Conservation (phyloP, 2,329 filamentous ascomycete genomes). For the Fusarium sterilihyphosum region DNA sequence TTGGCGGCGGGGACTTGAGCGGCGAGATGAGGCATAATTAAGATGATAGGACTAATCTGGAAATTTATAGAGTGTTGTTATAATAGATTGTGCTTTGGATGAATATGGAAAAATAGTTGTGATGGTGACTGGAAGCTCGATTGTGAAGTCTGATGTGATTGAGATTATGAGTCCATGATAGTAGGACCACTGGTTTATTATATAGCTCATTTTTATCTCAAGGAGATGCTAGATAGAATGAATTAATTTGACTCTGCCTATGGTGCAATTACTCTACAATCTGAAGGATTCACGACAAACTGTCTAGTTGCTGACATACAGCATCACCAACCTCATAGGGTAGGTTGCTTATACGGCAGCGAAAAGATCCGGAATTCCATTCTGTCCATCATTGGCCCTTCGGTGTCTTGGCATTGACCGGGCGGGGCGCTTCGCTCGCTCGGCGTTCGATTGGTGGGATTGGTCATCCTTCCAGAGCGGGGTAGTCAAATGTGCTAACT, state of each 20-base stretch:
- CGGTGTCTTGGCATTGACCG: slow-evolving; percentile 24
- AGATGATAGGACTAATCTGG: accelerated
- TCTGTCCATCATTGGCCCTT: background rate
- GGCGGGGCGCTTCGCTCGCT: background rate
- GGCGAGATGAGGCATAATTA: slow-evolving; percentile 26
- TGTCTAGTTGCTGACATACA: background rate
- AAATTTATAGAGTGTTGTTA: accelerated
- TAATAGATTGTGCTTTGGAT: accelerated
- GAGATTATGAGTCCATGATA: accelerated
- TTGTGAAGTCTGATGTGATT: accelerated
- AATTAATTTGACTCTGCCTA: background rate
- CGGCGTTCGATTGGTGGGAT: background rate
- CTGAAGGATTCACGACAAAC: background rate
- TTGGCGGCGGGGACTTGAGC: slow-evolving; percentile 26
- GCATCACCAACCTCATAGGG: background rate
- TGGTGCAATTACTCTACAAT: background rate
- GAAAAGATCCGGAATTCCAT: background rate
- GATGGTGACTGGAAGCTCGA: too few relatives aligned
- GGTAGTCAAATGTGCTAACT: accelerated
- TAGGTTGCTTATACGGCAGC: background rate
- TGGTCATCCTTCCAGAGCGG: accelerated
- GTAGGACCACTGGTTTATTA: background rate
- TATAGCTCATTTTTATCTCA: background rate
- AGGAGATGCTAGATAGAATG: accelerated
- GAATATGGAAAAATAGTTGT: accelerated